Percentiles rank a stretch among this genome's conserved stretches.
phyloP scores from a whole-genome alignment of 768 basidiomycete genomes.

The Boletus barrowsii region DNA sequence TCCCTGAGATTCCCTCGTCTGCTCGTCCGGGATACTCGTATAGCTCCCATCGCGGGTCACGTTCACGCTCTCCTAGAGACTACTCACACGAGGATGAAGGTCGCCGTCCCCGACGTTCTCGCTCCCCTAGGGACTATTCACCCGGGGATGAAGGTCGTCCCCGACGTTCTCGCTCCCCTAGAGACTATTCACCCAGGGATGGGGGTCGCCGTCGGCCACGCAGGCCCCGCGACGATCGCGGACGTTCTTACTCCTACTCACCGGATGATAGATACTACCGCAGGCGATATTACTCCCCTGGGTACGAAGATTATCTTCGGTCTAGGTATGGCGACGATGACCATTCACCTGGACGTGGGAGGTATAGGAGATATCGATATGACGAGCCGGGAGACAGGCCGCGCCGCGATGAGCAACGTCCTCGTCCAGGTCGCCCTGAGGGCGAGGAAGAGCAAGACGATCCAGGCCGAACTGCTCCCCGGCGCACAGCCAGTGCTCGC shows the following conservation, averaged over 20 bases:
- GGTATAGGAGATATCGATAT: not conserved
- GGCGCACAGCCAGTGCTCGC: constrained; percentile 17
- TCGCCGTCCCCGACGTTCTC: constrained; percentile 15
- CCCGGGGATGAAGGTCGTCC: constrained; percentile 1
- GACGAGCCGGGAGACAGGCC: constrained; percentile 7
- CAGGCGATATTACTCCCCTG: constrained; percentile 9
- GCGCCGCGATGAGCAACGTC: not conserved
- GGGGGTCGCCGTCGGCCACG: not conserved
- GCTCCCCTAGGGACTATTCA: constrained; percentile 8
- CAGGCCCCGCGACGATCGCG: constrained; percentile 5
- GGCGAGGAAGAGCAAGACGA: constrained; percentile 9
- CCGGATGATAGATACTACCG: constrained; percentile 9
- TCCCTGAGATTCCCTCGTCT: constrained; percentile 7
- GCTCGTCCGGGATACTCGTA: constrained; percentile 8
- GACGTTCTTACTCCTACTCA: constrained; percentile 25
- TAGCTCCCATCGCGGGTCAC: constrained; percentile 6
- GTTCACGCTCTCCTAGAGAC: constrained; percentile 6
- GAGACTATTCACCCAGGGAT: constrained; percentile 1
- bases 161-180: constrained; percentile 22
- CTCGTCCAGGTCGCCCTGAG: not conserved
- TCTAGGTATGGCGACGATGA: constrained; percentile 7
- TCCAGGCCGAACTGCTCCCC: not conserved
- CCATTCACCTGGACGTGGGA: constrained; percentile 13
- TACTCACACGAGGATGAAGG: constrained; percentile 1
- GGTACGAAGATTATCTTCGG: constrained; percentile 13